These are phyloP conservation scores for Chlamydomonas sphaeroides DNA, from an alignment of 139 green algal species.

Conservation along the genomic window DNA sequence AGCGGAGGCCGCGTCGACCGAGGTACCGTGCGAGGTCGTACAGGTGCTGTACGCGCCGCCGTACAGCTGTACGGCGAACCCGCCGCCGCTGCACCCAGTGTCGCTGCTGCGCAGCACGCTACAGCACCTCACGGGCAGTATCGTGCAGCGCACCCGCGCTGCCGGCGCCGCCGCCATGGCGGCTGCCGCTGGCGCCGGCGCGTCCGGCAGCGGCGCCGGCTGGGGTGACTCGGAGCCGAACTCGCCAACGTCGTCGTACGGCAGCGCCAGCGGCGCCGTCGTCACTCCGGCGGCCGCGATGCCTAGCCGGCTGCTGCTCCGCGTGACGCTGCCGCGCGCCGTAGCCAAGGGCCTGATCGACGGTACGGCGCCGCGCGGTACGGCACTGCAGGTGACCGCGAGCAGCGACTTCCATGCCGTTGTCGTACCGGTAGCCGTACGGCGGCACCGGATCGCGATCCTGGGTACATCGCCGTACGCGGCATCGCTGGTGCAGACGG, in stretches of 20 bases:
- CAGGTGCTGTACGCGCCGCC: conserved; percentile 32
- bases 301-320: conserved; percentile 27
- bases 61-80: not conserved
- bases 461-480: conserved; percentile 36
- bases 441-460: conserved; percentile 7
- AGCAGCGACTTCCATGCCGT: conserved; percentile 33
- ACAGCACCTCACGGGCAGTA: conserved; percentile 5
- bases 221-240: not conserved
- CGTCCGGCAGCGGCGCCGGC: not conserved
- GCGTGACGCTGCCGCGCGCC: conserved; percentile 26
- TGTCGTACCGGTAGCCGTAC: not conserved
- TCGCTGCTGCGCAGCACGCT: conserved; percentile 25
- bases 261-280: not conserved
- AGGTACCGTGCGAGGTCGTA: conserved; percentile 10
- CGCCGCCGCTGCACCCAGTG: conserved; percentile 27
- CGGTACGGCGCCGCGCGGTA: not conserved
- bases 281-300: not conserved
- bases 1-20: not conserved
- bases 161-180: not conserved
- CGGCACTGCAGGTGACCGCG: not conserved
- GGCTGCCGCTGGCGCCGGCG: not conserved
- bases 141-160: not conserved
- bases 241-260: not conserved
- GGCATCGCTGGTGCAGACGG: conserved; percentile 30
- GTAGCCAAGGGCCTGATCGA: conserved; percentile 22